Percentiles rank a stretch among this genome's conserved stretches.
Conservation (phyloP, 2,329 filamentous ascomycete genomes). For the Colletotrichum lupini region DNA sequence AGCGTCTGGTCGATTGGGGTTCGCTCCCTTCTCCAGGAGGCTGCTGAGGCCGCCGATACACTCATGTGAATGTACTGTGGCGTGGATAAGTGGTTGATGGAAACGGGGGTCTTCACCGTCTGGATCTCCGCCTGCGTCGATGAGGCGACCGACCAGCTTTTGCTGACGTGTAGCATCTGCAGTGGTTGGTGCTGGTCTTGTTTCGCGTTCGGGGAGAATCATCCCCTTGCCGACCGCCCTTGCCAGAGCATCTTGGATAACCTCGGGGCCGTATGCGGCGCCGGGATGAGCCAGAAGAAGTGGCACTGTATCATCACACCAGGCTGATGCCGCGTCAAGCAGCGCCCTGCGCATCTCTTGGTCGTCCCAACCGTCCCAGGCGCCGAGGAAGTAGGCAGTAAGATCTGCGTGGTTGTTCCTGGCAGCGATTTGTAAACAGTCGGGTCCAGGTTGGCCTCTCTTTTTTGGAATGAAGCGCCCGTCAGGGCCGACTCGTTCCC, state of each 20-base stretch:
- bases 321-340: conserved; percentile 19
- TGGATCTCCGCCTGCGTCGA: background rate
- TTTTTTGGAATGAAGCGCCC: background rate
- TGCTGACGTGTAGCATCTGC: conserved; percentile 23
- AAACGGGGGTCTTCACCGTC: background rate
- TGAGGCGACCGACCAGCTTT: background rate
- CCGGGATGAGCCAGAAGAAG: conserved; percentile 20
- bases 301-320: conserved; percentile 31
- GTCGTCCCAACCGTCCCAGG: conserved; percentile 35
- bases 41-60: conserved; percentile 38
- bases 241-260: background rate
- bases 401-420: conserved; percentile 33
- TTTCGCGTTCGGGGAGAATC: conserved; percentile 7
- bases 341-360: conserved; percentile 28
- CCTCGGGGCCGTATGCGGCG: background rate
- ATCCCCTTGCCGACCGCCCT: background rate
- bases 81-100: background rate
- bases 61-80: conserved; percentile 38
- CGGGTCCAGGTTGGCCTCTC: background rate
- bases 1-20: conserved; percentile 34
- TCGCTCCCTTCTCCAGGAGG: conserved; percentile 41
- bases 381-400: conserved; percentile 33
- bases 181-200: conserved; percentile 28
- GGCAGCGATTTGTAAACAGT: conserved; percentile 29
- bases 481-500: background rate